Percentiles rank a stretch among this genome's conserved stretches.
phyloP scores from a whole-genome alignment of 768 basidiomycete genomes.

The Mycena chlorophos region DNA sequence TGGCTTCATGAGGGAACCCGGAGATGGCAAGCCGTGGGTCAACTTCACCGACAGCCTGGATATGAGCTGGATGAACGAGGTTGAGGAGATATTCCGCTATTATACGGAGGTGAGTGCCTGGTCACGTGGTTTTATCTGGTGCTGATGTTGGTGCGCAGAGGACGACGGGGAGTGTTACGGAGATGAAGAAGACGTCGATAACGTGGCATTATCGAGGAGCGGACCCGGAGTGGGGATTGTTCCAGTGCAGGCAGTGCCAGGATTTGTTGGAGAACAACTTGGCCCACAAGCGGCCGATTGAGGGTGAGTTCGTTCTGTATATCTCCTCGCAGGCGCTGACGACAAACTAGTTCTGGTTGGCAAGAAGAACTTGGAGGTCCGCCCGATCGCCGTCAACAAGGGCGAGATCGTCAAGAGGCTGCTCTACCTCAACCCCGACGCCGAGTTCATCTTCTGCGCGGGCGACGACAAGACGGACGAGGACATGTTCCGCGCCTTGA shows the following conservation, averaged over 20 bases:
- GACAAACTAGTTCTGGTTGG: constrained; percentile 74
- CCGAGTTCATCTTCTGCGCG: constrained; percentile 95
- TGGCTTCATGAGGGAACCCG: constrained; percentile 81
- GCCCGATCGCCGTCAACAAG: constrained; percentile 95
- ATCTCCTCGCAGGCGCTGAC: not conserved
- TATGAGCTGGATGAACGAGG: constrained; percentile 98
- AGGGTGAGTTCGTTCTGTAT: constrained; percentile 52
- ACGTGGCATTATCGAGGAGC: constrained; percentile 95
- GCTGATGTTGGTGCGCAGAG: constrained; percentile 41
- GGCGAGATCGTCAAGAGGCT: constrained; percentile 97
- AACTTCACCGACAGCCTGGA: constrained; percentile 92
- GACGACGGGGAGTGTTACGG: constrained; percentile 94
- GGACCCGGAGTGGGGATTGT: constrained; percentile 95
- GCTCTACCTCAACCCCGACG: constrained; percentile 88
- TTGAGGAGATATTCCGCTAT: constrained; percentile 92
- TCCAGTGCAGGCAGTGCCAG: constrained; percentile 96
- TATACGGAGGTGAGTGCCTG: constrained; percentile 76
- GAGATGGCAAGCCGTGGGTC: constrained; percentile 60
- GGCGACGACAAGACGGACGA: constrained; percentile 99
- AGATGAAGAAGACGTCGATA: constrained; percentile 95
- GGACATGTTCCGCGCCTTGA: constrained; percentile 96
- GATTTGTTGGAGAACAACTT: constrained; percentile 94
- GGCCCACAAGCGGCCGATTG: constrained; percentile 90
- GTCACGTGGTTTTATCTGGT: not conserved
- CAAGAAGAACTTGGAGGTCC: constrained; percentile 98